Evolutionary conservation across 306 rosid species (phyloP), one percentile per base, ranked within the genome.

Genomic region (Sophora flavescens): DNA sequence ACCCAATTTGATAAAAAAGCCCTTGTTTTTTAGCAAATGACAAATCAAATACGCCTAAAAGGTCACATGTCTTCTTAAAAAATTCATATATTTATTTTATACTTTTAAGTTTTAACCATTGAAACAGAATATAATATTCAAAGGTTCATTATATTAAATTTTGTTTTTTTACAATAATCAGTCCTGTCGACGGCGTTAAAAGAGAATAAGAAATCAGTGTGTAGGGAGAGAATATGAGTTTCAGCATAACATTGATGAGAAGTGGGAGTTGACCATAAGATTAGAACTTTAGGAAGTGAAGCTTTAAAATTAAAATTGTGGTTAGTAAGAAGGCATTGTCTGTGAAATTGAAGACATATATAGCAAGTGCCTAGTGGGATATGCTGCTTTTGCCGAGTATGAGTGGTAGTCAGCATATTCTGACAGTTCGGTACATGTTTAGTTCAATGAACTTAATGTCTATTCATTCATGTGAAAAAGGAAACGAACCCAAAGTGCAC

Each of bases 381-480:
- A 58, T 68, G 75, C 59, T 44, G 51, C 58, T 58, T 12, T 64
- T 74, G 78, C 69, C 6, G 54, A 50, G 32, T 11, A 42, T 8
- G 17, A 22, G 17, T 72, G 59, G 68, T 50, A 11, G 13, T 59
- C 13, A 72, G 63, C 16, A 7, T 65, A 63, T 72, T 35, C 45
- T 41, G 26, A 72, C 63, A 54, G 63, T 11, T 72, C 35, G 28
- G 14, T 59, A 48, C 28, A 66, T 32, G 28, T 75, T 74, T 61
- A 41, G 80, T 81, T 81, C 85, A 81, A 51, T 81, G 81, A 81
- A 75, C 51, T 26, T 56, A 3, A 42, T 28, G 44, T 75, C 63
- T 68, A 30, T 62, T 48, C 38, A 0, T 62, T 48, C 38, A 0
- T 64, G 52, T 51, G 51, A 17, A 67, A 67, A 74, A 56, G 48